A percentile compares a stretch with the other conserved stretches of the same genome.
Evolutionary conservation across 140 eudicot species (phyloP).

Genomic region (Erigeron philadelphicus): DNA sequence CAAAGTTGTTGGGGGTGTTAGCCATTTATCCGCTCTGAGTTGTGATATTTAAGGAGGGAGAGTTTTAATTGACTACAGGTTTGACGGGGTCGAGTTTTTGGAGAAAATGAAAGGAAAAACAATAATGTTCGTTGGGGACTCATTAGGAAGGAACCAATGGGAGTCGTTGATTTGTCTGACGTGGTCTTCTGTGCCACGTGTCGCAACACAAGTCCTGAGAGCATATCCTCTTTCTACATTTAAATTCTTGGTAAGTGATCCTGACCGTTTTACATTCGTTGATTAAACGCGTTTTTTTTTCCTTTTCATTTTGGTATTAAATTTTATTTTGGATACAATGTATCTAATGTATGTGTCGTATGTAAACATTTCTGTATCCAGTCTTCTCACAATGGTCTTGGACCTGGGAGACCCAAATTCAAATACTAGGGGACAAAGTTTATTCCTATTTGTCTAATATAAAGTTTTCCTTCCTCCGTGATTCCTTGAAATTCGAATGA

Average conservation of each 20-base stretch:
- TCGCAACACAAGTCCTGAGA: conserved; percentile 50
- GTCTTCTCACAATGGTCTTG: no score
- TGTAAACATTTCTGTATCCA: no score
- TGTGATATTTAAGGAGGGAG: no score
- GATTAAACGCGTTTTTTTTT: not conserved
- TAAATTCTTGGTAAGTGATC: conserved; percentile 49
- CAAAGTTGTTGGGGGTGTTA: no score
- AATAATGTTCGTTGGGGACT: conserved; percentile 96
- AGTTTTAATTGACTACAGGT: conserved; percentile 40
- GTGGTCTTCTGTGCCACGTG: conserved; percentile 53
- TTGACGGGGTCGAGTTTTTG: conserved; percentile 67
- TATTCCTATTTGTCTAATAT: no score
- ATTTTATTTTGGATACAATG: no score
- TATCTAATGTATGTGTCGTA: no score
- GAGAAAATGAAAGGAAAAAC: conserved; percentile 68
- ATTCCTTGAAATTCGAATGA: no score
- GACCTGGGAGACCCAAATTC: no score
- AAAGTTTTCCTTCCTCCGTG: no score
- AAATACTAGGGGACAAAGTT: no score
- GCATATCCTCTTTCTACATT: conserved; percentile 69
- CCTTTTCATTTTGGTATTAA: not conserved
- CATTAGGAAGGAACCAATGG: conserved; percentile 92
- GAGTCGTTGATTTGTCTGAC: conserved; percentile 87
- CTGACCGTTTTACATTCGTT: not conserved
- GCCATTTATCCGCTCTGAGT: no score